Evolutionary conservation across 2,329 filamentous ascomycete species (phyloP).

Genomic region (Colletotrichum lindemuthianum): DNA sequence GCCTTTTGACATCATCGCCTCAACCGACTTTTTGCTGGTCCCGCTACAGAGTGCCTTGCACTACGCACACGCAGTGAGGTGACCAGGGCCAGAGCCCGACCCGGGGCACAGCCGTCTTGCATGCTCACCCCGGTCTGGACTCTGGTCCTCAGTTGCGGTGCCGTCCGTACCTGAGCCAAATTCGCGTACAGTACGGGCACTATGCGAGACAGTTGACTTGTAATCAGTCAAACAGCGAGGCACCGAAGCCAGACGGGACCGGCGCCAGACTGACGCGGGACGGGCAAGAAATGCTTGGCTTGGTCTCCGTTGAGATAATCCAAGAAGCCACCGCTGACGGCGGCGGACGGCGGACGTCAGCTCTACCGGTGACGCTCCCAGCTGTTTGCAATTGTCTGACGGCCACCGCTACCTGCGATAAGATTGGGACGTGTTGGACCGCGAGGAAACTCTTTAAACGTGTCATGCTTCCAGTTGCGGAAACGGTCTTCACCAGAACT

Average conservation of each 20-base stretch:
- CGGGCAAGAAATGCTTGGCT: conserved; percentile 13
- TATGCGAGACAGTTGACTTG: too few species aligned
- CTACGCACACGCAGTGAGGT: background rate
- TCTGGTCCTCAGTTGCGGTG: background rate
- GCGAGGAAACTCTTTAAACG: too few species aligned
- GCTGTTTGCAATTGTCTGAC: conserved; percentile 21
- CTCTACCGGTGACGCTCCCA: conserved; percentile 1
- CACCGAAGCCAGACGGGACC: conserved; percentile 11
- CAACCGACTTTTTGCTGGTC: conserved; percentile 15
- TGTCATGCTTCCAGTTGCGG: too few species aligned
- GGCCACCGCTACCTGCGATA: background rate
- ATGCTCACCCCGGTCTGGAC: conserved; percentile 17
- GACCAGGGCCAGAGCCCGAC: conserved; percentile 17
- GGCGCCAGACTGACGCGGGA: conserved; percentile 18
- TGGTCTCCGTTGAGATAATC: conserved; percentile 6
- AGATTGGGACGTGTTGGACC: too few species aligned
- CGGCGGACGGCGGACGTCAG: conserved; percentile 20
- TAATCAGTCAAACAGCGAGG: too few species aligned
- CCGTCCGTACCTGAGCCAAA: conserved; percentile 4
- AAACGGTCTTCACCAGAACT: too few species aligned
- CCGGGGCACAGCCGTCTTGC: conserved; percentile 22
- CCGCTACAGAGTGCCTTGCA: conserved; percentile 7
- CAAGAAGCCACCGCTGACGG: conserved; percentile 13
- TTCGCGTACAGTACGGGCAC: conserved; percentile 8
- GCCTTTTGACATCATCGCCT: conserved; percentile 30